Percentiles rank a stretch among this genome's conserved stretches.
Conservation (phyloP, 2,329 filamentous ascomycete species). For the Claviceps sp. region DNA sequence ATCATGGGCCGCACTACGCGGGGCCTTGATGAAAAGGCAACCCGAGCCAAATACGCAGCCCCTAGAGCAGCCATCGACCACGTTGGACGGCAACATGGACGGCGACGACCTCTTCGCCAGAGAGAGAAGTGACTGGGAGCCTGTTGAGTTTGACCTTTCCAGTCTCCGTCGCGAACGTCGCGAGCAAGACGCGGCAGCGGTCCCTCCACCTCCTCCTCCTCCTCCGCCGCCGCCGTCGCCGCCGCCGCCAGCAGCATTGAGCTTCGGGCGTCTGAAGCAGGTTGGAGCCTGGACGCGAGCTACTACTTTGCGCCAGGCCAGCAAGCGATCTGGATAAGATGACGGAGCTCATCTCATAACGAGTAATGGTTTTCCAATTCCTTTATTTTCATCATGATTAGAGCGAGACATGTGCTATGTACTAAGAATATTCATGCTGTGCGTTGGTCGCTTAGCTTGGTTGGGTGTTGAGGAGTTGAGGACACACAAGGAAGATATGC, state of each 20-base stretch:
- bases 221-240: no score
- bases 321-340: conserved; percentile 10
- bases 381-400: neutral
- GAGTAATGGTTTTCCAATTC: neutral
- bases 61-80: conserved; percentile 16
- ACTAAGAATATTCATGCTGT: no score
- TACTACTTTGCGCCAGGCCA: conserved; percentile 24
- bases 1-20: conserved; percentile 39
- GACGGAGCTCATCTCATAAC: no score
- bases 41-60: conserved; percentile 7
- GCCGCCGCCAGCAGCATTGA: conserved; percentile 28
- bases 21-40: conserved; percentile 22
- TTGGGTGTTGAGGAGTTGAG: no score
- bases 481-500: no score
- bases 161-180: neutral
- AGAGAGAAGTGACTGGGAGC: conserved; percentile 15
- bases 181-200: conserved; percentile 9
- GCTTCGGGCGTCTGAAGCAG: conserved; percentile 36
- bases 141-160: conserved; percentile 12
- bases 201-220: neutral
- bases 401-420: neutral
- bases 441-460: no score
- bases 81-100: conserved; percentile 10
- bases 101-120: conserved; percentile 16
- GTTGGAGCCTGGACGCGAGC: conserved; percentile 33